These are phyloP conservation scores for Rhododendron simsii DNA, from an alignment of 148 eudicot genomes.

Conservation along the genomic window DNA sequence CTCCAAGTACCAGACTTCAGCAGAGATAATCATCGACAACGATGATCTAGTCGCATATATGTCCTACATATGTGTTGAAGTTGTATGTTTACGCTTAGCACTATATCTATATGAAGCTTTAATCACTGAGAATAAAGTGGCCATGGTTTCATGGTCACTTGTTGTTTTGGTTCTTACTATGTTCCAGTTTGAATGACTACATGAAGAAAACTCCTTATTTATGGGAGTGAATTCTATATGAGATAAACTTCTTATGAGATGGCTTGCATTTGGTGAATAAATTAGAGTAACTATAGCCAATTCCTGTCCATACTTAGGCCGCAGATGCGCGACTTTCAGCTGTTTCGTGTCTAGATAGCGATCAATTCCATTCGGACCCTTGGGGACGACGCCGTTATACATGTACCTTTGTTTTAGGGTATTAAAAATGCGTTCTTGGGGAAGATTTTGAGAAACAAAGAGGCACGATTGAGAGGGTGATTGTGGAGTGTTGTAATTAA, in stretches of 20 bases:
- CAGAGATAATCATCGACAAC: background rate
- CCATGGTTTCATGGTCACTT: background rate
- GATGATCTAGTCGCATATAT: background rate
- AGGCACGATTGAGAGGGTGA: background rate
- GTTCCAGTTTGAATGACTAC: background rate
- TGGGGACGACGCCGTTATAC: background rate
- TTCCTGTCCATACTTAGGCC: background rate
- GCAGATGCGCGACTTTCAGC: background rate
- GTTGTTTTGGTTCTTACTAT: background rate
- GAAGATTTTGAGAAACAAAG: background rate
- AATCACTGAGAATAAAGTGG: background rate
- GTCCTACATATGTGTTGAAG: background rate
- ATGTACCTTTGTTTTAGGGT: background rate
- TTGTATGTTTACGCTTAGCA: background rate
- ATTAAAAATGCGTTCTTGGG: background rate
- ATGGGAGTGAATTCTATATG: background rate
- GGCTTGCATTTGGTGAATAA: background rate
- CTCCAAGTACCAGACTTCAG: background rate
- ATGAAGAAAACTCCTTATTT: background rate
- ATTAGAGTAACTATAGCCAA: background rate
- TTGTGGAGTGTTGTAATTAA: background rate
- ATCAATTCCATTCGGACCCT: background rate
- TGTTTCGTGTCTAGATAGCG: background rate
- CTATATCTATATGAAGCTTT: background rate
- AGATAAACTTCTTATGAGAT: background rate